Evolutionary conservation across 2,329 filamentous ascomycete species (phyloP).

Genomic region (Xylaria hypoxylon): DNA sequence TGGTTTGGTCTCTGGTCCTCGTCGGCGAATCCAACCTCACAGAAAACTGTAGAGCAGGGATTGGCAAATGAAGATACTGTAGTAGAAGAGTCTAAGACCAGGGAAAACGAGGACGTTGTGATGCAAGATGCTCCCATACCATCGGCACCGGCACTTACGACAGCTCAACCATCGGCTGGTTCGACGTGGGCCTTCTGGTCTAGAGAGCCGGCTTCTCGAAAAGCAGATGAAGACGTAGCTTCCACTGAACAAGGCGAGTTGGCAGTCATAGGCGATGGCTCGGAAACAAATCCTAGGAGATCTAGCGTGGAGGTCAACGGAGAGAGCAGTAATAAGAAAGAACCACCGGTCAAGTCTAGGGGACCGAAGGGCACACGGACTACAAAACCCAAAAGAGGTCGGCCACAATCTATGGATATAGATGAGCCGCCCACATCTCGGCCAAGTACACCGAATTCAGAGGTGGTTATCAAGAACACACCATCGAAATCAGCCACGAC

Average conservation of each 20-base stretch:
- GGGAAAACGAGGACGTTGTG: slow-evolving; percentile 56
- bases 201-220: slow-evolving; percentile 61
- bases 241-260: slow-evolving; percentile 61
- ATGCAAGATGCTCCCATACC: slow-evolving; percentile 57
- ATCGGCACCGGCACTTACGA: slow-evolving; percentile 39
- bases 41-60: slow-evolving; percentile 32
- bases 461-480: slow-evolving; percentile 44
- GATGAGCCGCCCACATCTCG: slow-evolving; percentile 54
- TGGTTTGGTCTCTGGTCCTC: slow-evolving; percentile 55
- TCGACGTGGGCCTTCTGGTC: slow-evolving; percentile 89
- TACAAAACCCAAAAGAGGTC: slow-evolving; percentile 59
- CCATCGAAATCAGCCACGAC: slow-evolving; percentile 50
- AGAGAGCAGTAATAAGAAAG: slow-evolving; percentile 49
- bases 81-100: slow-evolving; percentile 43
- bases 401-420: slow-evolving; percentile 62
- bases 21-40: slow-evolving; percentile 33
- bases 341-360: slow-evolving; percentile 48
- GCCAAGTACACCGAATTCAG: slow-evolving; percentile 52
- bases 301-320: slow-evolving; percentile 59
- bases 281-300: slow-evolving; percentile 65
- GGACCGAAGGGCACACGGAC: slow-evolving; percentile 45
- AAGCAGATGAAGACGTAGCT: slow-evolving; percentile 47
- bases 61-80: slow-evolving; percentile 35
- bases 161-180: slow-evolving; percentile 60
- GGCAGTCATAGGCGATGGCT: slow-evolving; percentile 68